Evolutionary conservation across 176 grass and related monocot genomes (phyloP).

Genomic region (Zizania latifolia): DNA sequence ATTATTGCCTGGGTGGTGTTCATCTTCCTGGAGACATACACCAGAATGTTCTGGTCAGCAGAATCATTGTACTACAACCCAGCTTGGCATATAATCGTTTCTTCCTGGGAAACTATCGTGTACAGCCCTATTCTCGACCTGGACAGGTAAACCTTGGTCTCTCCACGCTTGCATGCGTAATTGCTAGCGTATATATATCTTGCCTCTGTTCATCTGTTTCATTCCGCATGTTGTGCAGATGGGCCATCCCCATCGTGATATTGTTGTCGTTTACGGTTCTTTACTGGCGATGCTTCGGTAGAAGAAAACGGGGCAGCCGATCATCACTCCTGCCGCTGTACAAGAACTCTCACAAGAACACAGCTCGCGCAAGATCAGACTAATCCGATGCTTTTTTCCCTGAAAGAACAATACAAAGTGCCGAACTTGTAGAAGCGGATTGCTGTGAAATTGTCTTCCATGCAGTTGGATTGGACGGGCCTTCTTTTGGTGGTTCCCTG

Average conservation of each 20-base stretch:
- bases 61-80: slow-evolving; percentile 90
- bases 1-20: slow-evolving; percentile 93
- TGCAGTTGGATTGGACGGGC: slow-evolving; percentile 32
- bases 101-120: slow-evolving; percentile 89
- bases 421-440: slow-evolving; percentile 13
- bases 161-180: not conserved
- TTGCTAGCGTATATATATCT: not conserved
- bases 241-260: slow-evolving; percentile 83
- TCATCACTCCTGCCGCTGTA: slow-evolving; percentile 59
- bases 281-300: slow-evolving; percentile 85
- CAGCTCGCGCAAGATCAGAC: slow-evolving; percentile 73
- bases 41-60: slow-evolving; percentile 96
- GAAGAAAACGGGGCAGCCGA: slow-evolving; percentile 54
- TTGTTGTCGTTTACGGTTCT: slow-evolving; percentile 49
- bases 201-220: not conserved
- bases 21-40: slow-evolving; percentile 93
- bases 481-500: slow-evolving; percentile 46
- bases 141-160: slow-evolving; percentile 59
- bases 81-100: slow-evolving; percentile 92
- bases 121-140: slow-evolving; percentile 94
- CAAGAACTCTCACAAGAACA: slow-evolving; percentile 55
- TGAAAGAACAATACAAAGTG: not conserved
- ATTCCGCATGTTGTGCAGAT: slow-evolving; percentile 45
- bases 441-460: slow-evolving; percentile 2
- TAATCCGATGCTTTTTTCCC: slow-evolving; percentile 22